These are phyloP conservation scores for Epichloe glyceriae DNA, from an alignment of 2,329 filamentous ascomycete genomes.

Conservation along the genomic window DNA sequence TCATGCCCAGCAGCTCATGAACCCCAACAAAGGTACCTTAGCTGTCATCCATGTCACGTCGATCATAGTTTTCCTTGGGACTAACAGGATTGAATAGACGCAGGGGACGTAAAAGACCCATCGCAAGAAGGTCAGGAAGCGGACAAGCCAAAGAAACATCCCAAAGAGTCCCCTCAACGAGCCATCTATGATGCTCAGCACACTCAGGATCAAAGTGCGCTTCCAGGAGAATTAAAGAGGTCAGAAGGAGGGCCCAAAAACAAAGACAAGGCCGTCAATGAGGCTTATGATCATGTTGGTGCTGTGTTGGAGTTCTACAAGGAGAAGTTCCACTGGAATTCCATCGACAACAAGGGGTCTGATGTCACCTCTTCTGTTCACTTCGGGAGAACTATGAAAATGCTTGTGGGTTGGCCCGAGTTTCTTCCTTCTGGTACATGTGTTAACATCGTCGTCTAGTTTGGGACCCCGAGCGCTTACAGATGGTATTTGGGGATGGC, in stretches of 20 bases:
- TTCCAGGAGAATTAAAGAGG: constrained; percentile 31
- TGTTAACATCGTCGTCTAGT: constrained; percentile 15
- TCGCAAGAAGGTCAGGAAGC: not conserved
- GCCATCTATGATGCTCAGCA: constrained; percentile 32
- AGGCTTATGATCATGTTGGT: constrained; percentile 37
- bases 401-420: constrained; percentile 23
- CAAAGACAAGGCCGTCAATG: constrained; percentile 31
- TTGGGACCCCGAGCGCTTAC: constrained; percentile 34
- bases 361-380: constrained; percentile 40
- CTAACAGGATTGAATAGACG: not conserved
- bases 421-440: too few species aligned
- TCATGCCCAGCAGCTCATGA: constrained; percentile 22
- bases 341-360: constrained; percentile 37
- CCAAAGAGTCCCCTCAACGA: constrained; percentile 22
- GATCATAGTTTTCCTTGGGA: not conserved
- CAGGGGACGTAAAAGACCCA: not conserved
- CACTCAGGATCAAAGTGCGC: constrained; percentile 19
- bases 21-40: constrained; percentile 9
- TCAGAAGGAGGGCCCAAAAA: constrained; percentile 27
- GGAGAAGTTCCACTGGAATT: constrained; percentile 35
- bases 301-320: constrained; percentile 36
- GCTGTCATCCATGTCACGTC: not conserved
- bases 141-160: constrained; percentile 5
- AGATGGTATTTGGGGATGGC: constrained; percentile 46
- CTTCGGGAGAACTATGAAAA: constrained; percentile 38